Conservation (phyloP, 2,329 filamentous ascomycete genomes). For the Zasmidium angulare region DNA sequence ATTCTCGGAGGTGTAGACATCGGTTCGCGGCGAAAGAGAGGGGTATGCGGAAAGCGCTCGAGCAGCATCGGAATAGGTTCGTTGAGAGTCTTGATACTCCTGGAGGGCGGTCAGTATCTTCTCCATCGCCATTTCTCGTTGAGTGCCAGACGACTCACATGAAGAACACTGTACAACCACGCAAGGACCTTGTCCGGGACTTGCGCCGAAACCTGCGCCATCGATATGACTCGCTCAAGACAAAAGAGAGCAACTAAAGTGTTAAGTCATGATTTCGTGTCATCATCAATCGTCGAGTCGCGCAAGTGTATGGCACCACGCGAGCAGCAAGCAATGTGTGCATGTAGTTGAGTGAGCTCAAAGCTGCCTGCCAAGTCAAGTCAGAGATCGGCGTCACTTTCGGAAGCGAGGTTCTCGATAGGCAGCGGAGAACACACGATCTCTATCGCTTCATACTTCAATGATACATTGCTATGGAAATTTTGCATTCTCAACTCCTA, state of each 20-base stretch:
- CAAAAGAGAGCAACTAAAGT: neutral
- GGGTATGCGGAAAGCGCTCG: constrained; percentile 77
- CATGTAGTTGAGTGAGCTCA: neutral
- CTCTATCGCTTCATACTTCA: no score
- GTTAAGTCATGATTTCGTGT: neutral
- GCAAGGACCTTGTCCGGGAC: constrained; percentile 88
- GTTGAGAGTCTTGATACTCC: constrained; percentile 92
- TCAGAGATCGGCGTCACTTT: no score
- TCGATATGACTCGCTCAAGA: neutral
- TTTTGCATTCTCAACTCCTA: constrained; percentile 5
- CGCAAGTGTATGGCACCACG: neutral
- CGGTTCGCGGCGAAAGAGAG: constrained; percentile 79
- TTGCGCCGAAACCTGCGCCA: constrained; percentile 44
- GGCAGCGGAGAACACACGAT: no score
- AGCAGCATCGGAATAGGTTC: constrained; percentile 88
- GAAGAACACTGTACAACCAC: constrained; percentile 89
- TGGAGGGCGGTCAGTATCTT: constrained; percentile 45
- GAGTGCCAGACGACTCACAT: constrained; percentile 43
- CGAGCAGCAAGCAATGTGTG: neutral
- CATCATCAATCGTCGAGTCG: neutral
- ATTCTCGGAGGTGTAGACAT: constrained; percentile 93
- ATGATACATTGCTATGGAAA: no score
- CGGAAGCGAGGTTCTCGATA: no score
- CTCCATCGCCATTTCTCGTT: neutral
- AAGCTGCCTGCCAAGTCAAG: no score